These are phyloP conservation scores for Pterocarpus macrocarpus DNA, from an alignment of 306 rosid genomes.

Conservation along the genomic window DNA sequence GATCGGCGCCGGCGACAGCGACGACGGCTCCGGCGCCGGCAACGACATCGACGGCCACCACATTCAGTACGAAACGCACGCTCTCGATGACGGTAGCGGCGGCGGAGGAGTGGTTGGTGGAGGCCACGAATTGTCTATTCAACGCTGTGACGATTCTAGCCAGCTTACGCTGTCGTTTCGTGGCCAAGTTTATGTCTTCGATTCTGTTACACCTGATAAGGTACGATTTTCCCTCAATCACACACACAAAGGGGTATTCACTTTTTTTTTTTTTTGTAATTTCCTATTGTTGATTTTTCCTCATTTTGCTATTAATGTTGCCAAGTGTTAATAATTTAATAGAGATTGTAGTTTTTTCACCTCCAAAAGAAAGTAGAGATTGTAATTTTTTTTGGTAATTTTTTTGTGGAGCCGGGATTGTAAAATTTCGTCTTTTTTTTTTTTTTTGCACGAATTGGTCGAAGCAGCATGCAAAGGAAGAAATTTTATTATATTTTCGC, in stretches of 20 bases:
- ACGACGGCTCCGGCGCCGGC: conserved; percentile 44
- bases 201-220: conserved; percentile 90
- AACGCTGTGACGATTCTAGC: conserved; percentile 66
- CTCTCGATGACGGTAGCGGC: conserved; percentile 64
- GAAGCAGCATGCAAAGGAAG: conserved; percentile 20
- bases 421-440: background rate
- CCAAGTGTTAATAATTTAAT: no score
- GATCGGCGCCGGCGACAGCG: conserved; percentile 65
- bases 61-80: conserved; percentile 64
- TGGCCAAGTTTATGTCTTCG: conserved; percentile 92
- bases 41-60: conserved; percentile 60
- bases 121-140: conserved; percentile 59
- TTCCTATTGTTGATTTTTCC: no score
- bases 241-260: no score
- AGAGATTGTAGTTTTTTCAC: no score
- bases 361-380: no score
- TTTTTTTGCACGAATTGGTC: conserved; percentile 6
- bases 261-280: no score
- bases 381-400: no score
- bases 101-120: conserved; percentile 40
- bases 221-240: conserved; percentile 29
- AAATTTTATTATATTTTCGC: conserved; percentile 5
- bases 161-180: conserved; percentile 96
- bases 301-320: no score
- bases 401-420: background rate